These are phyloP conservation scores for Albizia julibrissin DNA, from an alignment of 306 rosid genomes.

Conservation along the genomic window DNA sequence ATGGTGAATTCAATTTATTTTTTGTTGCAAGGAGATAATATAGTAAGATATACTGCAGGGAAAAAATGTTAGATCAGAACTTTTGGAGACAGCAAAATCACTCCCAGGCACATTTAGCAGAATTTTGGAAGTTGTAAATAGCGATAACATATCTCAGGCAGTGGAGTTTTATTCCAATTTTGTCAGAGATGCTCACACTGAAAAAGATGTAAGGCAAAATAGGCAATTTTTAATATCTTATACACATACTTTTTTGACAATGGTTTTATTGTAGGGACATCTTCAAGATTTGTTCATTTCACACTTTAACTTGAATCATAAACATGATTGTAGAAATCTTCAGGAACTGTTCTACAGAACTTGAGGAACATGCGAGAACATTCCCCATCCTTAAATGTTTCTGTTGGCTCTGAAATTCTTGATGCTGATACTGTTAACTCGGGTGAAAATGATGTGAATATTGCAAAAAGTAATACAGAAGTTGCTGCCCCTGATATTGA, in stretches of 20 bases:
- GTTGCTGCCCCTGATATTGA: slow-evolving; percentile 3
- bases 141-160: background rate
- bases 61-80: background rate
- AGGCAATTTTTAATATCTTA: background rate
- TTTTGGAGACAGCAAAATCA: slow-evolving; percentile 9
- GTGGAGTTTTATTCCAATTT: background rate
- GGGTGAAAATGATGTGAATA: background rate
- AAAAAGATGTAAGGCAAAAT: background rate
- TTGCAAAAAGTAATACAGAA: background rate
- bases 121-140: slow-evolving; percentile 1
- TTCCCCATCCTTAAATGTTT: background rate
- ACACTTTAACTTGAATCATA: background rate
- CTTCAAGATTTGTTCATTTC: background rate
- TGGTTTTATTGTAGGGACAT: background rate
- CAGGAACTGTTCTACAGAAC: background rate
- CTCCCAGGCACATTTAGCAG: background rate
- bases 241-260: background rate
- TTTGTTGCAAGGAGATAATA: background rate
- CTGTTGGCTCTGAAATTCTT: background rate
- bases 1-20: background rate
- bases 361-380: slow-evolving; percentile 3
- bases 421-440: background rate
- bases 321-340: background rate
- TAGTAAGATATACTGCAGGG: background rate
- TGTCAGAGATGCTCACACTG: slow-evolving; percentile 10